Base-by-base conservation (phyloP, 371 early-diverging fungal species). In the Funneliformis caledonium region DNA sequence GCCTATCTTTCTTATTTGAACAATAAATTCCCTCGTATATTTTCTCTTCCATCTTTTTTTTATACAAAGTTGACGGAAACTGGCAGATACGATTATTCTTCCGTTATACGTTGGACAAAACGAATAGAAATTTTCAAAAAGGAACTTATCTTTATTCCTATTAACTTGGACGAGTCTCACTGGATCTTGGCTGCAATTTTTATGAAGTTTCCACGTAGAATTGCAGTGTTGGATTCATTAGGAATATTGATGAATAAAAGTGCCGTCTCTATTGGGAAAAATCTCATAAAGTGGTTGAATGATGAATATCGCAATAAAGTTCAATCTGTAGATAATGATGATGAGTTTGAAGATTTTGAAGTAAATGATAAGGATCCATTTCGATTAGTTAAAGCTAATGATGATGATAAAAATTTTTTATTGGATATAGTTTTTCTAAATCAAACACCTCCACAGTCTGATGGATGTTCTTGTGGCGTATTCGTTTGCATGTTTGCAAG, bases 401-500 rank as follows among this genome's bases (percentile, higher is more conserved):
- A 56, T 56, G 56, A 56, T 56, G 56, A 56, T 56, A 56, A 56
- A 56, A 56, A 26, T 31, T 64, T 56, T 56, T 7, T 7, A 19
- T 56, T 56, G 7, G 19, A 56, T n/a, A 56, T 56, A 19, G 19
- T 56, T 14, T 64, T 31, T 64, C 33, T 0, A 31, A 26, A 62
- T 3, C 11, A 26, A 5, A 26, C 4, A 33, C 33, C 22, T 31
- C 60, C 60, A 59, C 76, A 76, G 64, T 16, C 37, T 14, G 76
- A 76, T 64, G 76, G 62, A n/a, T 8, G 31, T 61, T 76, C 76
- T 37, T 76, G 76, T 61, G 76, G 76, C 12, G 76, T 76, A n/a
- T 64, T 76, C 62, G 76, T 76, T 64, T 76, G 76, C 43, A 31
- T 76, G 50, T 52, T 76, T 33, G 76, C 76, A n/a, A 59, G 43